Base-by-base conservation (phyloP, 2,329 filamentous ascomycete species). In the Fusarium zealandicum region DNA sequence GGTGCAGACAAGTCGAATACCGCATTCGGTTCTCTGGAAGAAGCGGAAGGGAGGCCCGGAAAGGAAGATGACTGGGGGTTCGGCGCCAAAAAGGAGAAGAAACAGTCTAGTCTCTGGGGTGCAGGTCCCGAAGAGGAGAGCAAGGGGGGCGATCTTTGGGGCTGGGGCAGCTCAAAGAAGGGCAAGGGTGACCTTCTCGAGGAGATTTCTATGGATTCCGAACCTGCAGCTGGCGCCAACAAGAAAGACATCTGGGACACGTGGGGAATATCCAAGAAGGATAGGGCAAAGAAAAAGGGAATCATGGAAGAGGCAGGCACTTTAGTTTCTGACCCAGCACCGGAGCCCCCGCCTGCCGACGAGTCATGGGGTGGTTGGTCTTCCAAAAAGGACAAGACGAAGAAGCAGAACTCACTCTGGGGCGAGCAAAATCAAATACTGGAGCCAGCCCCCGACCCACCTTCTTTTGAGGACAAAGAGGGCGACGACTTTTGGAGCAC, bases 1-100 rank as follows among this genome's bases (percentile, higher is more conserved):
- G 83, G 81, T 64, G 81, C 81, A 69, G 74, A 65, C 27, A 78
- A 76, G 42, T 69, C 73, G 1, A 70, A 68, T 5, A 75, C 82
- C 51, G 71, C 75, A n/a, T 84, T 85, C 54, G 80, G 79, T 17
- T 65, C 70, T n/a, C 65, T 80, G 17, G 80, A 75, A 48, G 75
- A 75, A 11, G 28, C 47, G n/a, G 72, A 76, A 36, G 76, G 76
- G 20, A 74, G 75, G 43, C 51, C 64, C 27, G 44, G n/a, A 27
- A 74, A 75, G 45, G 67, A 71, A 2, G 72, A 72, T 14, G 69
- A 60, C 20, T 68, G 71, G 55, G 69, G 68, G 20, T 72, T 74
- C 36, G 56, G 64, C 16, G 35, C 62, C 8, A 62, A 67, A 27
- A 82, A 79, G 59, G 80, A 76, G 57, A 78, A 77, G 53, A 76